Evolutionary conservation across 805 yeast genomes (phyloP).

Genomic region (Myxozyma neotropica): DNA sequence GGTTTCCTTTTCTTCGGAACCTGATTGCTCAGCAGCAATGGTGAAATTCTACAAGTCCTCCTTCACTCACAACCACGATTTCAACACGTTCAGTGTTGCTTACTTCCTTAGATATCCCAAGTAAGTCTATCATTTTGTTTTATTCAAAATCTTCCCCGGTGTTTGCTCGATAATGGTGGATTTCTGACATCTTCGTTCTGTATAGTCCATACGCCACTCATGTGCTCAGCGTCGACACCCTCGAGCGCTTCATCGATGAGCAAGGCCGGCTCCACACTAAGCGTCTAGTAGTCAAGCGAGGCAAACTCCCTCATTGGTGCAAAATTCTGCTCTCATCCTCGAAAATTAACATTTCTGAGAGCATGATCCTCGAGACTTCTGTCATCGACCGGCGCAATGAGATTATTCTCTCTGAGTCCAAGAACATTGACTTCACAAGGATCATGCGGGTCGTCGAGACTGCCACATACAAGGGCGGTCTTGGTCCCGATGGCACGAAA

Average conservation of each 20-base stretch:
- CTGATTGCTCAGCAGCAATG: slow-evolving; percentile 8
- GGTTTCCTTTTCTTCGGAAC: slow-evolving; percentile 4
- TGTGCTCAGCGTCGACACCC: slow-evolving; percentile 79
- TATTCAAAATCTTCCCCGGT: no score
- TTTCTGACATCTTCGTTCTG: slow-evolving; percentile 2
- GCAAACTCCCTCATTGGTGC: slow-evolving; percentile 79
- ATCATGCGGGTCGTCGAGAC: slow-evolving; percentile 79
- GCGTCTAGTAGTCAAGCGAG: slow-evolving; percentile 73
- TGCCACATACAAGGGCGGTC: slow-evolving; percentile 52
- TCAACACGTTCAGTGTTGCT: slow-evolving; percentile 28
- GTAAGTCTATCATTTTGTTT: slow-evolving; percentile 12
- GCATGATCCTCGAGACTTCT: slow-evolving; percentile 82
- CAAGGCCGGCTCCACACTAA: slow-evolving; percentile 72
- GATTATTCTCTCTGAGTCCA: slow-evolving; percentile 67
- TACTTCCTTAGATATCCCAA: slow-evolving; percentile 33
- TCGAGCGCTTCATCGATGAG: slow-evolving; percentile 59
- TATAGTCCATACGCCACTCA: slow-evolving; percentile 78
- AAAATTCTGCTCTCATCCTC: slow-evolving; percentile 65
- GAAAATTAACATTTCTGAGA: slow-evolving; percentile 53
- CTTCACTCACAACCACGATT: slow-evolving; percentile 32
- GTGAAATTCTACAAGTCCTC: slow-evolving; percentile 30
- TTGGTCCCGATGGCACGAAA: slow-evolving; percentile 45
- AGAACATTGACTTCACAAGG: slow-evolving; percentile 81
- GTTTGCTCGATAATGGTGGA: no score
- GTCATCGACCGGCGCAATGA: slow-evolving; percentile 63